Conservation (phyloP, 192 early-diverging fungal species). For the Backusella parvicylindrica region DNA sequence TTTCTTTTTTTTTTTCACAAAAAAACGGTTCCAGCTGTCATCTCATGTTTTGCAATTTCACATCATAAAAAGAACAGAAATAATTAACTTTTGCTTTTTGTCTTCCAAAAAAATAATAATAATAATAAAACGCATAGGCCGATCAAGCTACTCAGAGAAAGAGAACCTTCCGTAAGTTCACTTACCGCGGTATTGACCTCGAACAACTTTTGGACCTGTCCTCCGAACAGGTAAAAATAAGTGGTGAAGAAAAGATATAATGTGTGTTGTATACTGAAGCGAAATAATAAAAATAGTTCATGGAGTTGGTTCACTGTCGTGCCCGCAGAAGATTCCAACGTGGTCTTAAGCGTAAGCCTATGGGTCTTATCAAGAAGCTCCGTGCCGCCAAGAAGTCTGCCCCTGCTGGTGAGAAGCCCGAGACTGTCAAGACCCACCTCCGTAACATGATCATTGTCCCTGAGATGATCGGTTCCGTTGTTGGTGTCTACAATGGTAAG, state of each 20-base stretch:
- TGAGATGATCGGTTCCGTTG: slow-evolving; percentile 97
- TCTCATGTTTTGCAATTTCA: not conserved
- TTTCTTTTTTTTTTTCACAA: not conserved
- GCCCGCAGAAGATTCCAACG: slow-evolving; percentile 98
- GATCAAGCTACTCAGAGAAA: slow-evolving; percentile 62
- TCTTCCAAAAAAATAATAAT: too few species aligned
- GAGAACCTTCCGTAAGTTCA: slow-evolving; percentile 97
- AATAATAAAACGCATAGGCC: slow-evolving; percentile 12
- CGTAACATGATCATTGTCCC: slow-evolving; percentile 99
- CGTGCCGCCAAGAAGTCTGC: slow-evolving; percentile 96
- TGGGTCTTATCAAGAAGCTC: slow-evolving; percentile 99
- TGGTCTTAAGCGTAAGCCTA: slow-evolving; percentile 97
- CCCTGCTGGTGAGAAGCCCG: slow-evolving; percentile 88
- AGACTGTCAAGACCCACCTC: slow-evolving; percentile 96
- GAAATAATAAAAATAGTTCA: slow-evolving; percentile 53
- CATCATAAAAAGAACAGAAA: not conserved
- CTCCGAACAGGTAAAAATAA: slow-evolving; percentile 65
- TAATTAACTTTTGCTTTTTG: not conserved
- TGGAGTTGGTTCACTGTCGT: slow-evolving; percentile 91
- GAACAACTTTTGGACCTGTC: slow-evolving; percentile 93
- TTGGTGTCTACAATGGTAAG: slow-evolving; percentile 99
- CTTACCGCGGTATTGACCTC: slow-evolving; percentile 97
- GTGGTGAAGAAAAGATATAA: not conserved
- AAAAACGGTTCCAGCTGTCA: slow-evolving; percentile 1
- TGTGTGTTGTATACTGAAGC: not conserved